Conservation (phyloP, 306 rosid species). For the Castanopsis chinensis region DNA sequence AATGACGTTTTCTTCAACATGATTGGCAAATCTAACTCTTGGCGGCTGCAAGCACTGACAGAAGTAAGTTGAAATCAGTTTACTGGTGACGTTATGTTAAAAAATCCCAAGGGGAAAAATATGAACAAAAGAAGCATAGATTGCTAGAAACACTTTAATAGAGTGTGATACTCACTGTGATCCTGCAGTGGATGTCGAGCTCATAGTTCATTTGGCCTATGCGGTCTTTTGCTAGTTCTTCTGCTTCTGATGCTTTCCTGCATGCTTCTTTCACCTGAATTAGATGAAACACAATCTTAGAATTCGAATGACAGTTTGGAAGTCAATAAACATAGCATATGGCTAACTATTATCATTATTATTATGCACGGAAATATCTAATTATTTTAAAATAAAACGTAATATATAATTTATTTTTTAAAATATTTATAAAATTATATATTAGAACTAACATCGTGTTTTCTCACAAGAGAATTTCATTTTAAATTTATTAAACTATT, state of each 20-base stretch:
- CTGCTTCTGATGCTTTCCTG: constrained; percentile 63
- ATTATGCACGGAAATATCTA: too few relatives aligned
- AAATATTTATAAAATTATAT: too few relatives aligned
- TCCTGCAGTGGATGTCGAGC: constrained; percentile 69
- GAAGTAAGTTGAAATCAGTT: constrained; percentile 3
- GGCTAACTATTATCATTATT: not conserved
- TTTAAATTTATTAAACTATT: too few relatives aligned
- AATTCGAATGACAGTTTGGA: not conserved
- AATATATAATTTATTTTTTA: too few relatives aligned
- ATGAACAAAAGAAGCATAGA: not conserved
- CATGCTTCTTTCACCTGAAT: constrained; percentile 75
- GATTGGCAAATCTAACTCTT: constrained; percentile 59
- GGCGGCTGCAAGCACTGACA: constrained; percentile 64
- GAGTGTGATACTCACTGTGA: constrained; percentile 35
- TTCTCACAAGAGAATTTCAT: too few relatives aligned
- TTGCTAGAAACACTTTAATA: not conserved
- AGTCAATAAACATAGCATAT: not conserved
- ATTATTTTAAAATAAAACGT: too few relatives aligned
- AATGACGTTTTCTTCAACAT: constrained; percentile 48
- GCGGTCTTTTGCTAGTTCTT: constrained; percentile 54
- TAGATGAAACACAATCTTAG: not conserved
- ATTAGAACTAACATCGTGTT: too few relatives aligned
- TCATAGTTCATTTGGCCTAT: constrained; percentile 62
- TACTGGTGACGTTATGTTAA: not conserved
- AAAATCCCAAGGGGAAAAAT: not conserved